Conservation (phyloP, 495 filamentous ascomycete species). For the Clohesyomyces aquaticus region DNA sequence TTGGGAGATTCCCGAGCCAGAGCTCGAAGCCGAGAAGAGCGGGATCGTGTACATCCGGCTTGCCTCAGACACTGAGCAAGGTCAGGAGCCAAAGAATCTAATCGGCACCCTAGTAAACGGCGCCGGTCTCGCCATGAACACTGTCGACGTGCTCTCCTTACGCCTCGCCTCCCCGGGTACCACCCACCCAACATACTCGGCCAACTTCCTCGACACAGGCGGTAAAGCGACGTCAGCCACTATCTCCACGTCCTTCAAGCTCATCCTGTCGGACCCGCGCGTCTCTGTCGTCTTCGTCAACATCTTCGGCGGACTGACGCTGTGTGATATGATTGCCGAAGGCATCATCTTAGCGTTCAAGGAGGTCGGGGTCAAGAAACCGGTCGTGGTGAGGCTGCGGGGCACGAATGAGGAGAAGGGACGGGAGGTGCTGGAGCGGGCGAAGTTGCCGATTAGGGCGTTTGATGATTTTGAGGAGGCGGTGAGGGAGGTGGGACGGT, state of each 20-base stretch:
- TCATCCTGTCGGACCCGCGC: constrained; percentile 70
- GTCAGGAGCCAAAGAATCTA: constrained; percentile 48
- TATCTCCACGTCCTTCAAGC: constrained; percentile 73
- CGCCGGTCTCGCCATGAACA: constrained; percentile 92
- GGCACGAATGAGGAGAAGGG: constrained; percentile 82
- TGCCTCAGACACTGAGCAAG: too few relatives aligned
- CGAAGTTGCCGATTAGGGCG: constrained; percentile 28
- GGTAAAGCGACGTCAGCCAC: constrained; percentile 89
- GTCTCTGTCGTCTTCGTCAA: constrained; percentile 83
- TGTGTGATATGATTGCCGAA: constrained; percentile 86
- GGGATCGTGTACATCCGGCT: constrained; percentile 75
- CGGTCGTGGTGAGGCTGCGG: constrained; percentile 81
- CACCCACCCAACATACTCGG: constrained; percentile 37
- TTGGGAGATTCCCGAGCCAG: constrained; percentile 57
- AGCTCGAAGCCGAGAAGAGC: constrained; percentile 67
- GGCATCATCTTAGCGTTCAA: constrained; percentile 78
- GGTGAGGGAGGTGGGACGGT: constrained; percentile 70
- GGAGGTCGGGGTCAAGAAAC: constrained; percentile 69
- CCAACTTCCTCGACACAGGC: constrained; percentile 89
- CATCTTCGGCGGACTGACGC: constrained; percentile 85
- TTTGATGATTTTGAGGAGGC: constrained; percentile 85
- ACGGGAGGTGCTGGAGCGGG: constrained; percentile 63
- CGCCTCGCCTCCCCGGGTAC: constrained; percentile 51
- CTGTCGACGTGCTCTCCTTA: constrained; percentile 73
- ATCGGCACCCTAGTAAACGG: constrained; percentile 84